Conservation (phyloP, 2,329 filamentous ascomycete genomes). For the Plectosphaerella plurivora region DNA sequence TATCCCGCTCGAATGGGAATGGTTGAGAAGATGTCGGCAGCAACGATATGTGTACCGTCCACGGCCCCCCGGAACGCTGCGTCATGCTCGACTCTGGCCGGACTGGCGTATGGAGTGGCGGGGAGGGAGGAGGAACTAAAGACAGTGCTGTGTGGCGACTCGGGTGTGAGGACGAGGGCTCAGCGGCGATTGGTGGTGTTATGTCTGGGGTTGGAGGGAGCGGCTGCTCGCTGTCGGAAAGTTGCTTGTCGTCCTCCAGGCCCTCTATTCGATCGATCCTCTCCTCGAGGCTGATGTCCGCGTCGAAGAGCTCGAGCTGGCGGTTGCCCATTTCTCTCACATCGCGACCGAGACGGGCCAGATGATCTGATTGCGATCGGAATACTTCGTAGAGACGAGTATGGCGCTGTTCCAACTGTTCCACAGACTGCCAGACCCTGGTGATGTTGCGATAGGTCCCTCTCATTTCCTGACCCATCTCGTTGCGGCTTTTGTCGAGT, state of each 20-base stretch:
- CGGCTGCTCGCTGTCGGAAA: constrained; percentile 4
- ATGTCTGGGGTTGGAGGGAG: constrained; percentile 3
- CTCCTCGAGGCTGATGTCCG: constrained; percentile 49
- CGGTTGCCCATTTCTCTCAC: constrained; percentile 42
- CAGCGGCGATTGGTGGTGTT: background rate
- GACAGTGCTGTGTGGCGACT: too few relatives aligned
- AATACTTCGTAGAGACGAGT: constrained; percentile 29
- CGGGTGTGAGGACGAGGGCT: background rate
- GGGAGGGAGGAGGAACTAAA: background rate
- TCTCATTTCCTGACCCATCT: constrained; percentile 48
- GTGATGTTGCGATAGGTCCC: constrained; percentile 50
- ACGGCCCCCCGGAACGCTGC: constrained; percentile 25
- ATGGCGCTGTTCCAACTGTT: constrained; percentile 35
- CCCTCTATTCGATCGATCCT: constrained; percentile 47
- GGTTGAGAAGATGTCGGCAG: constrained; percentile 48
- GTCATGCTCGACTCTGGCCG: constrained; percentile 1
- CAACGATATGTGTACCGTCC: constrained; percentile 58
- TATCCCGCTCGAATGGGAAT: constrained; percentile 59
- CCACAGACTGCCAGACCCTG: constrained; percentile 48
- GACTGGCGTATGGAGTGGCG: background rate
- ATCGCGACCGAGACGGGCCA: constrained; percentile 33
- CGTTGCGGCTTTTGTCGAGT: constrained; percentile 46
- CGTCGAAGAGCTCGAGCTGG: constrained; percentile 45
- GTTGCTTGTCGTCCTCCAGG: constrained; percentile 12
- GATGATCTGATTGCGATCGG: constrained; percentile 32